Conservation (phyloP, 352 stramenopile species). For the Globisporangium middletonii region DNA sequence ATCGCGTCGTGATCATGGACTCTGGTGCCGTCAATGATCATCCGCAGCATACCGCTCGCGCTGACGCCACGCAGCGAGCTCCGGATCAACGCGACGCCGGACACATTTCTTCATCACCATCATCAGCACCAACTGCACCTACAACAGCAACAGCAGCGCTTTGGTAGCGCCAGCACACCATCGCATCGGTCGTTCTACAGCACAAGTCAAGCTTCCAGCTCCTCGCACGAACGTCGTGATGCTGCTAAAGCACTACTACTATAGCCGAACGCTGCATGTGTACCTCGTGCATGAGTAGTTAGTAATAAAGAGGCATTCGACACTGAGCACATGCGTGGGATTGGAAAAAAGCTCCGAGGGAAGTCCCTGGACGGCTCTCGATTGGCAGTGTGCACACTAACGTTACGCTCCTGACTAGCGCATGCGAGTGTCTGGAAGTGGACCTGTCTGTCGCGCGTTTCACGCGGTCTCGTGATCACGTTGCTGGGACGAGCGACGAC, state of each 20-base stretch:
- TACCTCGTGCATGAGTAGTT: no score
- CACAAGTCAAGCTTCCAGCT: neutral
- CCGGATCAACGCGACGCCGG: neutral
- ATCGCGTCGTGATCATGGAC: no score
- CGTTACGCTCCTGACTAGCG: neutral
- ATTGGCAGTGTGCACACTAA: neutral
- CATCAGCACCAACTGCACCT: neutral
- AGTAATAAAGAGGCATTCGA: no score
- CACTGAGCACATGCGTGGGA: no score
- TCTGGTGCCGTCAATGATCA: no score
- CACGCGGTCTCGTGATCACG: no score
- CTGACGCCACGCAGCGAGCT: neutral
- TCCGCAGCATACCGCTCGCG: neutral
- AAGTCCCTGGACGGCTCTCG: constrained; percentile 20
- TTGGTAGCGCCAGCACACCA: neutral
- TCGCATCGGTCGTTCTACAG: neutral
- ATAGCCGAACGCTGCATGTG: no score
- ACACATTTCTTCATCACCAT: constrained; percentile 1
- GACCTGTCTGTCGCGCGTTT: no score
- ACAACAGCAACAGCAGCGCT: neutral
- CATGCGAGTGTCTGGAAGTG: constrained; percentile 7
- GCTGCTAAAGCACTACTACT: no score
- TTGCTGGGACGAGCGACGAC: neutral
- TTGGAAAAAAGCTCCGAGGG: constrained; percentile 38
- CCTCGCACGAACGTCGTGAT: no score